Percentiles rank a stretch among this genome's conserved stretches.
phyloP scores from a whole-genome alignment of 306 rosid species.

The Medicago lupulina region DNA sequence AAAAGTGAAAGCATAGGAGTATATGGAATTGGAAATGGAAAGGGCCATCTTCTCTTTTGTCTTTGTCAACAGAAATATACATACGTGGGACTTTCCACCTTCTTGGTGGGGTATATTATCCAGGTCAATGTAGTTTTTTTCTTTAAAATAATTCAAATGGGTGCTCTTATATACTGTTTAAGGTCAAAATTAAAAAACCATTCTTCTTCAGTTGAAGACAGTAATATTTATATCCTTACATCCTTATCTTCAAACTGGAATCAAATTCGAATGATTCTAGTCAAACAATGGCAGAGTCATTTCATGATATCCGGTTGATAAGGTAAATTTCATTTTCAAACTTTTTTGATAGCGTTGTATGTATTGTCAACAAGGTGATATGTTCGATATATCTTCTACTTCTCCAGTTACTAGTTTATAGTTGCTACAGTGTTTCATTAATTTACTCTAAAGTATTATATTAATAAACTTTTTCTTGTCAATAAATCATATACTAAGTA shows the following conservation, averaged over 20 bases:
- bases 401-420: slow-evolving; percentile 3
- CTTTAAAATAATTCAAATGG: not conserved
- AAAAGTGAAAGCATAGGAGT: slow-evolving; percentile 38
- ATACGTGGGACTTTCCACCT: slow-evolving; percentile 43
- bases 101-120: slow-evolving; percentile 50
- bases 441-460: slow-evolving; percentile 7
- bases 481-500: not conserved
- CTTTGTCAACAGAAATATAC: slow-evolving; percentile 46
- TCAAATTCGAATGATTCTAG: slow-evolving; percentile 33
- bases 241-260: not conserved
- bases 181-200: slow-evolving; percentile 38
- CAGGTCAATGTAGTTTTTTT: slow-evolving; percentile 30
- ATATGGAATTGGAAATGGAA: slow-evolving; percentile 34
- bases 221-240: slow-evolving; percentile 27
- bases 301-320: slow-evolving; percentile 22
- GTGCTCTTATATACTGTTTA: slow-evolving; percentile 33
- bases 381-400: slow-evolving; percentile 24
- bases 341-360: slow-evolving; percentile 25
- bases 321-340: slow-evolving; percentile 47
- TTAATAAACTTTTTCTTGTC: slow-evolving; percentile 1
- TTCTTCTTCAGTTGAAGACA: slow-evolving; percentile 9
- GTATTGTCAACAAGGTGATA: slow-evolving; percentile 41
- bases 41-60: slow-evolving; percentile 48
- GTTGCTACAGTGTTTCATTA: slow-evolving; percentile 32
- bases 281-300: slow-evolving; percentile 22